Conservation (phyloP, 1,284 basidiomycete species). For the Afroboletus lepidellus region DNA sequence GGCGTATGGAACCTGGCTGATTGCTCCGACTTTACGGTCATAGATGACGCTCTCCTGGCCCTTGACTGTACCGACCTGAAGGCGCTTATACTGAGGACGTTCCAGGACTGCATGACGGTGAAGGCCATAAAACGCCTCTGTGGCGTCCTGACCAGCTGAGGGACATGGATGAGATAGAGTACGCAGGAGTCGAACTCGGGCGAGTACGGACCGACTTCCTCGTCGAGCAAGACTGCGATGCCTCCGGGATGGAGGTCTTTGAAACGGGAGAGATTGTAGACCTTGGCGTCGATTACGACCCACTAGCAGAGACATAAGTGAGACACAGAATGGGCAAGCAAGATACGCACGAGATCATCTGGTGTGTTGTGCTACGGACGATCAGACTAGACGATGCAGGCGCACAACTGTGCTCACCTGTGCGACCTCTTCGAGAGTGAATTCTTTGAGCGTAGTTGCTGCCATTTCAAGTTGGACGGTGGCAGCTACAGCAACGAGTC, state of each 20-base stretch:
- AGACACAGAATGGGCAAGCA: slow-evolving; percentile 10
- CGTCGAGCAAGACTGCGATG: slow-evolving; percentile 66
- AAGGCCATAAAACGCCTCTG: slow-evolving; percentile 70
- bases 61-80: slow-evolving; percentile 57
- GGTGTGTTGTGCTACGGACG: slow-evolving; percentile 56
- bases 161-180: slow-evolving; percentile 9
- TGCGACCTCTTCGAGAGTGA: slow-evolving; percentile 41
- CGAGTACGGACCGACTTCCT: slow-evolving; percentile 62
- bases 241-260: slow-evolving; percentile 83
- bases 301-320: slow-evolving; percentile 48
- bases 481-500: neutral
- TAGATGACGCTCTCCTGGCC: slow-evolving; percentile 52
- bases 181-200: neutral
- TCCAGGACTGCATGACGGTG: slow-evolving; percentile 69
- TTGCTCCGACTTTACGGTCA: slow-evolving; percentile 44
- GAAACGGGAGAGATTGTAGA: slow-evolving; percentile 82
- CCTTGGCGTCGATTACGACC: slow-evolving; percentile 80
- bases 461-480: slow-evolving; percentile 25
- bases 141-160: slow-evolving; percentile 65
- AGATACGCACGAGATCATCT: slow-evolving; percentile 49
- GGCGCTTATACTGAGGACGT: slow-evolving; percentile 59
- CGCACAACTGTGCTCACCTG: slow-evolving; percentile 18
- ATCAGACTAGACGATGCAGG: neutral
- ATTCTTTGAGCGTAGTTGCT: slow-evolving; percentile 36
- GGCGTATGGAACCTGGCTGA: slow-evolving; percentile 65